Evolutionary conservation across 164 flowering plant genomes (phyloP).

Genomic region (Chimonanthus praecox): DNA sequence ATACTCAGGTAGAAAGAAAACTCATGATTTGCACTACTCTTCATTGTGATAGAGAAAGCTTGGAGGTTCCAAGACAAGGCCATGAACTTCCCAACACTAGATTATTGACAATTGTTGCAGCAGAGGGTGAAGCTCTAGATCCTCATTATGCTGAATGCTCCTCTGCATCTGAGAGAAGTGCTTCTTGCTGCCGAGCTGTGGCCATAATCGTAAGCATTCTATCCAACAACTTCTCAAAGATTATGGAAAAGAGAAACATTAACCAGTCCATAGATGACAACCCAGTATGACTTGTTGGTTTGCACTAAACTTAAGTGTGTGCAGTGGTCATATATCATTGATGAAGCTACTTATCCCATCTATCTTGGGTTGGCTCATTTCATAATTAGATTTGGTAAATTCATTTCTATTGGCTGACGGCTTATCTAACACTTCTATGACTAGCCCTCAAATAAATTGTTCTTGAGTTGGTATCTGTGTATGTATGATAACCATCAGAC

Average conservation of each 20-base stretch:
- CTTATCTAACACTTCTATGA: too few species aligned
- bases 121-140: slow-evolving; percentile 18
- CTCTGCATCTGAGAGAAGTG: slow-evolving; percentile 33
- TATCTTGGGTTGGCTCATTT: too few species aligned
- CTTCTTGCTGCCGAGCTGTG: slow-evolving; percentile 42
- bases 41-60: slow-evolving; percentile 40
- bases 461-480: too few species aligned
- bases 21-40: not conserved
- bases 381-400: too few species aligned
- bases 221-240: not conserved
- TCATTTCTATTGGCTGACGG: too few species aligned
- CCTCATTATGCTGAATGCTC: slow-evolving; percentile 30
- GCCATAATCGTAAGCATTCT: slow-evolving; percentile 52
- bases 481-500: too few species aligned
- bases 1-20: not conserved
- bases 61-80: slow-evolving; percentile 49
- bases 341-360: too few species aligned
- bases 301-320: too few species aligned
- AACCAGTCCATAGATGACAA: too few species aligned
- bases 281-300: too few species aligned
- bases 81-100: slow-evolving; percentile 20
- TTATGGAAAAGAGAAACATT: not conserved
- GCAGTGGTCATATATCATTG: too few species aligned
- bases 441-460: too few species aligned
- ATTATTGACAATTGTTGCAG: slow-evolving; percentile 21